Evolutionary conservation across 257 asterid genomes (phyloP).

Genomic region (Eustoma russellianum): DNA sequence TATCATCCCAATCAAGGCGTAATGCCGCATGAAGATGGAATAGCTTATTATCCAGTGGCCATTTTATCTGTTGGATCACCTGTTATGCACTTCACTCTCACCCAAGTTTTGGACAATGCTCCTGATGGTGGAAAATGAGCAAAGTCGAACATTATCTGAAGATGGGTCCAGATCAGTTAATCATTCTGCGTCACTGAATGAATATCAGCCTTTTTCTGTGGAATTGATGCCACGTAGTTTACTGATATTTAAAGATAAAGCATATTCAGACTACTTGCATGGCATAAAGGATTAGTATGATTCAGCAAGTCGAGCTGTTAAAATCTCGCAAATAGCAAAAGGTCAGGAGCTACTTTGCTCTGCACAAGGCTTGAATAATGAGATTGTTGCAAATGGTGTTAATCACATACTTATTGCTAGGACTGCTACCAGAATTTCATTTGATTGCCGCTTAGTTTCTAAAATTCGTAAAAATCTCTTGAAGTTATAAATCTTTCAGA

Average conservation of each 20-base stretch:
- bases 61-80: slow-evolving; percentile 87
- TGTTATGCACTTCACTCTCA: slow-evolving; percentile 81
- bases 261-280: slow-evolving; percentile 86
- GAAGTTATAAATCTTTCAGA: slow-evolving; percentile 25
- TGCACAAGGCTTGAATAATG: slow-evolving; percentile 15
- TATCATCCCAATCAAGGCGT: slow-evolving; percentile 88
- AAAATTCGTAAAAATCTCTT: slow-evolving; percentile 57
- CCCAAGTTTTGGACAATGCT: slow-evolving; percentile 29
- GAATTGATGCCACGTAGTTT: slow-evolving; percentile 82
- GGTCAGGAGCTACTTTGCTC: slow-evolving; percentile 14
- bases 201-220: slow-evolving; percentile 52
- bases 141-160: slow-evolving; percentile 11
- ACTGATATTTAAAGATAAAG: slow-evolving; percentile 76
- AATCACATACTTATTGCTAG: slow-evolving; percentile 37
- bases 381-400: slow-evolving; percentile 15
- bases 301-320: slow-evolving; percentile 63
- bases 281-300: slow-evolving; percentile 62
- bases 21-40: slow-evolving; percentile 97
- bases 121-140: slow-evolving; percentile 15
- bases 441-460: slow-evolving; percentile 70
- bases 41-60: slow-evolving; percentile 87
- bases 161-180: slow-evolving; percentile 18
- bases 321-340: slow-evolving; percentile 20
- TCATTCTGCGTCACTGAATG: slow-evolving; percentile 14
- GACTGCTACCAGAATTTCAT: slow-evolving; percentile 64